Evolutionary conservation across 176 grass and related monocot genomes (phyloP).

Genomic region (Oryza glaberrima): DNA sequence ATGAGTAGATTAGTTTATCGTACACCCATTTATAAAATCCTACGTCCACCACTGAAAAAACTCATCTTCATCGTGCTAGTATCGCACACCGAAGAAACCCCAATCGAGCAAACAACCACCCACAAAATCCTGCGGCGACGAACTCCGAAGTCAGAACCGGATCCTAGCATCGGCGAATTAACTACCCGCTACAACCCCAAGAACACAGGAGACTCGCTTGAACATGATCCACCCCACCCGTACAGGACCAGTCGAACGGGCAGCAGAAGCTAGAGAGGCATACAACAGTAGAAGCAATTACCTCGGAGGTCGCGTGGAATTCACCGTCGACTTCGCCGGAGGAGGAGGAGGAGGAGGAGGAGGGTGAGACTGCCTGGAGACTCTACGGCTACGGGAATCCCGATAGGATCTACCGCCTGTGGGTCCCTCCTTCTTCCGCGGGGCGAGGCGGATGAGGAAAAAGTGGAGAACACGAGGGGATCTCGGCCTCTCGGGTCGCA

Average conservation of each 20-base stretch:
- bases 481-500: conserved; percentile 28
- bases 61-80: neutral
- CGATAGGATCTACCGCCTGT: conserved; percentile 40
- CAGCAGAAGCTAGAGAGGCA: neutral
- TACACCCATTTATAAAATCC: too few relatives aligned
- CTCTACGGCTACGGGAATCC: conserved; percentile 42
- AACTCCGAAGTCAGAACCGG: neutral
- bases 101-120: neutral
- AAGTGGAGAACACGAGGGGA: conserved; percentile 34
- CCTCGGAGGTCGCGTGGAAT: neutral
- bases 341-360: neutral
- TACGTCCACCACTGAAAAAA: neutral
- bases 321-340: conserved; percentile 24
- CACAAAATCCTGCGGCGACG: neutral
- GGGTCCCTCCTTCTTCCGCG: conserved; percentile 16
- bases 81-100: neutral
- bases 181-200: too few relatives aligned
- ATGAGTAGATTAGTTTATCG: too few relatives aligned
- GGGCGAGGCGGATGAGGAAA: neutral
- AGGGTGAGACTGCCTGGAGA: neutral
- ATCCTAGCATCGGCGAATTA: neutral
- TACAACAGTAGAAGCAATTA: neutral
- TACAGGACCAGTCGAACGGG: neutral
- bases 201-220: neutral
- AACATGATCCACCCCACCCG: neutral